phyloP scores from a whole-genome alignment of 2,329 filamentous ascomycete genomes.

The Diaporthe vexans region DNA sequence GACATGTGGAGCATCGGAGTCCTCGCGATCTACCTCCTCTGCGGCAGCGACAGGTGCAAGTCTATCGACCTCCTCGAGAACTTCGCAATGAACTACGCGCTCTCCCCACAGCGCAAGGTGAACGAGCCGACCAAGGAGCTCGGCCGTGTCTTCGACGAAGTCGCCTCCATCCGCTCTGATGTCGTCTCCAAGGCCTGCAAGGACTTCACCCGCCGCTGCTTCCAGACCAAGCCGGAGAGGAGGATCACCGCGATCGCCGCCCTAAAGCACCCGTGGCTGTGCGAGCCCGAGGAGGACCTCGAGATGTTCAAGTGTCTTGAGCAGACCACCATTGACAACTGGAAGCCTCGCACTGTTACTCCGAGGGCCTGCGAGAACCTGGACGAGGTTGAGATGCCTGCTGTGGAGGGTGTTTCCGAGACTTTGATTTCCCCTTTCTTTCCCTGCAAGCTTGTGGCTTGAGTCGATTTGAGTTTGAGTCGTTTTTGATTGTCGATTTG shows the following conservation, averaged over 20 bases:
- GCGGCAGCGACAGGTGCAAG: constrained; percentile 44
- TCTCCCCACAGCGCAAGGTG: constrained; percentile 42
- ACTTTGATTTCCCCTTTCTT: constrained; percentile 17
- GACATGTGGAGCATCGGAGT: constrained; percentile 69
- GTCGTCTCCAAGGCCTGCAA: constrained; percentile 44
- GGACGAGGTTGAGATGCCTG: not conserved
- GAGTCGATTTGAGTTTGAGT: not conserved
- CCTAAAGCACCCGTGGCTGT: constrained; percentile 55
- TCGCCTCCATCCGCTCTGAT: constrained; percentile 37
- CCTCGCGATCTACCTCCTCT: constrained; percentile 54
- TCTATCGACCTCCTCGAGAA: constrained; percentile 39
- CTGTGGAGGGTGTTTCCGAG: not conserved
- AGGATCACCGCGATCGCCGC: constrained; percentile 53
- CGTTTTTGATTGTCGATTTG: not conserved
- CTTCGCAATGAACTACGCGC: constrained; percentile 11
- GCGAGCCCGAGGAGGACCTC: constrained; percentile 35
- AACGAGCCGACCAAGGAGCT: constrained; percentile 43
- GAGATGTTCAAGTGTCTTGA: constrained; percentile 42
- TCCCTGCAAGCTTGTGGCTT: constrained; percentile 12
- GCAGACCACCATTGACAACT: constrained; percentile 35
- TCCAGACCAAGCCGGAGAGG: constrained; percentile 49
- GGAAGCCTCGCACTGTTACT: constrained; percentile 40
- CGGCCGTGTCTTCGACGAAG: constrained; percentile 29
- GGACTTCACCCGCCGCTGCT: constrained; percentile 53
- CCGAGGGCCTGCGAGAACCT: not conserved